These are phyloP conservation scores for Zygosaccharomyces pseudobailii DNA, from an alignment of 1,139 yeast genomes.

Conservation along the genomic window DNA sequence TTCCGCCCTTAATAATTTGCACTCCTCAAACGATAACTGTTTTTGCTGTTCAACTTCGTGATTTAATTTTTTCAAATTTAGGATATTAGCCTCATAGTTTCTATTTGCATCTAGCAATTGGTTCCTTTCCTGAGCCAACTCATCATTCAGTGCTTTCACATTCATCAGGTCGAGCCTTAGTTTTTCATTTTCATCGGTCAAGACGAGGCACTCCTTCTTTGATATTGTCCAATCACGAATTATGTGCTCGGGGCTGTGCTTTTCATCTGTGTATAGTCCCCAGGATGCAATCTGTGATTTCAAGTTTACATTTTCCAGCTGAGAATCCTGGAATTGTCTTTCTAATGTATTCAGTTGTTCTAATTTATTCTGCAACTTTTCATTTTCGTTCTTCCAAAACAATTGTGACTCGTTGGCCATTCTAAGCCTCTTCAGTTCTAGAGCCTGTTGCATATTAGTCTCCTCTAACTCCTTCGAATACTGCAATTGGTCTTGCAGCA, in stretches of 20 bases:
- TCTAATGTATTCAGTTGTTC: slow-evolving; percentile 42
- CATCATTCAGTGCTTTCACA: slow-evolving; percentile 31
- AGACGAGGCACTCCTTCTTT: slow-evolving; percentile 40
- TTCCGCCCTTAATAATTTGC: slow-evolving; percentile 52
- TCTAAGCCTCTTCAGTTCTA: slow-evolving; percentile 41
- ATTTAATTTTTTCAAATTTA: slow-evolving; percentile 38
- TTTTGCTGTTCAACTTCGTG: slow-evolving; percentile 49
- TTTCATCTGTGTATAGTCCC: slow-evolving; percentile 28
- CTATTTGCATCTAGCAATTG: slow-evolving; percentile 34
- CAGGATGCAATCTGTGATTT: slow-evolving; percentile 35
- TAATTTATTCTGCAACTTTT: slow-evolving; percentile 41
- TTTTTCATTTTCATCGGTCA: slow-evolving; percentile 39
- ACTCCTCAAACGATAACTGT: slow-evolving; percentile 54
- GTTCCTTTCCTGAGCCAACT: slow-evolving; percentile 36
- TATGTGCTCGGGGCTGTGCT: slow-evolving; percentile 37
- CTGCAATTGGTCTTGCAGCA: slow-evolving; percentile 53
- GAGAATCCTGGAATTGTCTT: slow-evolving; percentile 46
- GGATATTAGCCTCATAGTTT: slow-evolving; percentile 34
- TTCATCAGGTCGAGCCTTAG: slow-evolving; percentile 32
- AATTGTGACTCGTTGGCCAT: slow-evolving; percentile 44
- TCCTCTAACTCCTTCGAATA: slow-evolving; percentile 55
- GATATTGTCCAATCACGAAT: slow-evolving; percentile 34
- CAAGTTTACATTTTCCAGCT: slow-evolving; percentile 48
- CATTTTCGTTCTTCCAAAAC: slow-evolving; percentile 50
- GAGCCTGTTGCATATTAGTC: slow-evolving; percentile 45